Base-by-base conservation (phyloP, 176 grass and related monocot species). In the Pontederia crassipes region DNA sequence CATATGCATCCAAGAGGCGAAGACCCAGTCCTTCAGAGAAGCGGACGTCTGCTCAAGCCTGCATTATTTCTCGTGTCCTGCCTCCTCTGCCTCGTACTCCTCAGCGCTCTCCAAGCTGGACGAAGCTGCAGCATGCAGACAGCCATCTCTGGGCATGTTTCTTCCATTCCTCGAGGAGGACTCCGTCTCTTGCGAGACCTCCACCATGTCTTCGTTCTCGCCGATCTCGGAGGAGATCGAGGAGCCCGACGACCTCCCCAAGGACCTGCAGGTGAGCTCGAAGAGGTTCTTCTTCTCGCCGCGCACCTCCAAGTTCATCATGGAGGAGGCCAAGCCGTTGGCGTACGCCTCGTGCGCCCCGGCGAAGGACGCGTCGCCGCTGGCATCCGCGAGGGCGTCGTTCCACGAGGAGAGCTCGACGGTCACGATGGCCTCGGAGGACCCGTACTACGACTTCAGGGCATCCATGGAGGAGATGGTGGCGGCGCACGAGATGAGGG, bases 381-480 rank as follows among this genome's bases (percentile, higher is more conserved):
- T 13, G 16, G 15, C n/a, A 32, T 18, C 15, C 7, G 12, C 27
- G 17, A 14, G 11, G 29, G 13, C 59, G 26, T 51, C 57, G 2
- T 72, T 72, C 48, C 51, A 51, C 26, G 48, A 52, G 13, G 69
- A 61, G 26, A 55, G 60, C 32, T 12, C 4, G 20, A 46, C 11
- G 40, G 12, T 63, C 11, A 18, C 17, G 17, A 28, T 74, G 28
- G 61, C 40, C 17, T 74, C 71, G 29, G 40, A 74, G 11, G 71
- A 74, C 60, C 71, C 71, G 12, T 74, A 64, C 49, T 35, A 11
- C 4, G 71, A 74, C 51, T 74, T 74, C 60, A 29, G 59, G 45
- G 59, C 32, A 12, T 74, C 71, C 8, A 74, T 74, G 71, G 60
- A 74, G 71, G 71, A 74, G 71, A 64, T 74, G 71, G 71, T 64